Percentiles rank a stretch among this genome's conserved stretches.
Evolutionary conservation across 345 rosid species (phyloP).

Genomic region (Turritis glabra): DNA sequence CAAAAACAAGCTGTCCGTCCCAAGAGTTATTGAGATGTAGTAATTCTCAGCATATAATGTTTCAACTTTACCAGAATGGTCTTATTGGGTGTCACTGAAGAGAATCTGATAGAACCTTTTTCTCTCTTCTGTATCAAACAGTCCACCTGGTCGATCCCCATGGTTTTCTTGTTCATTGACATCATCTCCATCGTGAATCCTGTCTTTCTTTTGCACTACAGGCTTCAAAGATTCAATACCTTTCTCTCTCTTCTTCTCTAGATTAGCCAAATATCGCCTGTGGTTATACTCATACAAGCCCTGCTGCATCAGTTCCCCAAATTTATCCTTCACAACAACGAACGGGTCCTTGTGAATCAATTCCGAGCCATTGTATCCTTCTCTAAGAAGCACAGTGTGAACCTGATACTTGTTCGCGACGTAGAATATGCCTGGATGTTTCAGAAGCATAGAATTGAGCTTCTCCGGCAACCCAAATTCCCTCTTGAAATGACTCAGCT

Average conservation of each 20-base stretch:
- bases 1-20: background rate
- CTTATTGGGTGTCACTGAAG: constrained; percentile 56
- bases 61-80: constrained; percentile 21
- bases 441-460: constrained; percentile 70
- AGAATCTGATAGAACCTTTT: constrained; percentile 78
- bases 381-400: constrained; percentile 85
- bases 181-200: constrained; percentile 32
- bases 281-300: constrained; percentile 78
- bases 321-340: constrained; percentile 77
- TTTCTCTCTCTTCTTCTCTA: constrained; percentile 69
- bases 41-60: background rate
- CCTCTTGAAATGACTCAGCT: constrained; percentile 79
- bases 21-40: background rate
- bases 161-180: constrained; percentile 48
- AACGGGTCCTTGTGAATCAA: constrained; percentile 77
- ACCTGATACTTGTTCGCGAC: constrained; percentile 82
- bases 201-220: constrained; percentile 40
- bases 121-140: constrained; percentile 84
- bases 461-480: constrained; percentile 78
- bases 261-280: constrained; percentile 52
- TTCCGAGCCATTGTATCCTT: constrained; percentile 73
- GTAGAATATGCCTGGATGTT: constrained; percentile 81
- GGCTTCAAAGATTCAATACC: constrained; percentile 42
- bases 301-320: constrained; percentile 88
- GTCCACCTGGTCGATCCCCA: constrained; percentile 51